Conservation (phyloP, 805 yeast genomes). For the Isabelozyma gotoi region DNA sequence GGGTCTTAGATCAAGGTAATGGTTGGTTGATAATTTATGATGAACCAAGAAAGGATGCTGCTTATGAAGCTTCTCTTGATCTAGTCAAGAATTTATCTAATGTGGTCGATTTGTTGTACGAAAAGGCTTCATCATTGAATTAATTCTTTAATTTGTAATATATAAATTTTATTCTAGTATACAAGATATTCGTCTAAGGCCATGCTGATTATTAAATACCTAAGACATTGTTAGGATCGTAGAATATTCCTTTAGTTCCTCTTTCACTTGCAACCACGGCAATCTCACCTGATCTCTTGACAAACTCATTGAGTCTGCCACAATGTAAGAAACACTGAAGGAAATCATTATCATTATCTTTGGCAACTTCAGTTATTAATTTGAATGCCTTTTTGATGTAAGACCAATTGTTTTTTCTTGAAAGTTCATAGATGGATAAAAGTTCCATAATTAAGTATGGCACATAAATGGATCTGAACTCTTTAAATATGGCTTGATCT, state of each 20-base stretch:
- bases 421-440: conserved; percentile 48
- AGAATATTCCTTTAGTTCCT: conserved; percentile 48
- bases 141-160: conserved; percentile 24
- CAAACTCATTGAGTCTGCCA: conserved; percentile 56
- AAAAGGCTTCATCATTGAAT: conserved; percentile 84
- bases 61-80: conserved; percentile 84
- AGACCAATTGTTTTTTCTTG: conserved; percentile 37
- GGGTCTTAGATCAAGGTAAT: conserved; percentile 96
- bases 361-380: conserved; percentile 64
- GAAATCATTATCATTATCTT: conserved; percentile 57
- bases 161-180: background rate
- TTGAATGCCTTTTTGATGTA: conserved; percentile 58
- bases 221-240: background rate
- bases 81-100: conserved; percentile 82
- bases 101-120: conserved; percentile 89
- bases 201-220: no score
- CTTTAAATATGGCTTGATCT: conserved; percentile 45
- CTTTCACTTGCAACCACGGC: conserved; percentile 49
- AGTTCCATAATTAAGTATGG: conserved; percentile 72
- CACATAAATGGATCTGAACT: conserved; percentile 65
- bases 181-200: no score
- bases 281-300: conserved; percentile 52
- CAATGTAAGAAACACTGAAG: conserved; percentile 60
- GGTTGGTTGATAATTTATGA: conserved; percentile 95
- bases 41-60: conserved; percentile 82